Evolutionary conservation across 2,329 filamentous ascomycete genomes (phyloP), one percentile per base, ranked within the genome.

Genomic region (Neobulgaria alba): DNA sequence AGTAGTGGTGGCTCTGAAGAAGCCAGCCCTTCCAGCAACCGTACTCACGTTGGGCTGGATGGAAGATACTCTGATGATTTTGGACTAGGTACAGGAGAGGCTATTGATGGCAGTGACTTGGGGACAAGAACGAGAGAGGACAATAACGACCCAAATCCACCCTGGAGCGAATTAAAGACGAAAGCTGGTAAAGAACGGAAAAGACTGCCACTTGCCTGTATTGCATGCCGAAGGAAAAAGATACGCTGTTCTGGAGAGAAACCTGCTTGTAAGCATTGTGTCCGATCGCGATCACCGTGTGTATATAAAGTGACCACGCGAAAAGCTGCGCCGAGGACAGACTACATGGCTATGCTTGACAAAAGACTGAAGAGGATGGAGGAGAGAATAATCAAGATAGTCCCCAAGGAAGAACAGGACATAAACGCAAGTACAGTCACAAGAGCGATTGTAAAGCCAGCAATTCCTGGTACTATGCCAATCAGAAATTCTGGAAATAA

Each of bases 281-380:
- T 93, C 44, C 78, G 89, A 42, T 94, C 90, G 38, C 78, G 90
- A 32, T 93, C 94, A 53, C 90, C 90, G 2, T 98, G 92, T 60
- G 89, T 96, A 3, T 98, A 96, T 72, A 96, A 96, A 59, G 87
- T 95, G 45, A 96, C 89, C 0, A 88, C 89, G 3, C 75, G 92
- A 45, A 96, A 96, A 62, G 88, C 90, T 1, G 88, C 89, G 3
- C 92, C 92, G 2, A 75, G 92, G 38, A 96, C 92, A 14, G 92
- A 96, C 63, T 96, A 96, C 63, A 96, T 96, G 92, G 88, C 89
- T 31, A 96, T 96, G 88, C 67, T 96, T 54, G 92, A 96, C 65
- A 95, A 95, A 65, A 77, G 92, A 39, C 63, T 96, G 51, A 95
- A 94, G 68, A 75, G 90, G 42, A 96, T 96, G 92, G 92, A 98